Percentiles rank a stretch among this genome's conserved stretches.
These are phyloP conservation scores for Kockiozyma suomiensis DNA, from an alignment of 805 yeast genomes.

Conservation along the genomic window DNA sequence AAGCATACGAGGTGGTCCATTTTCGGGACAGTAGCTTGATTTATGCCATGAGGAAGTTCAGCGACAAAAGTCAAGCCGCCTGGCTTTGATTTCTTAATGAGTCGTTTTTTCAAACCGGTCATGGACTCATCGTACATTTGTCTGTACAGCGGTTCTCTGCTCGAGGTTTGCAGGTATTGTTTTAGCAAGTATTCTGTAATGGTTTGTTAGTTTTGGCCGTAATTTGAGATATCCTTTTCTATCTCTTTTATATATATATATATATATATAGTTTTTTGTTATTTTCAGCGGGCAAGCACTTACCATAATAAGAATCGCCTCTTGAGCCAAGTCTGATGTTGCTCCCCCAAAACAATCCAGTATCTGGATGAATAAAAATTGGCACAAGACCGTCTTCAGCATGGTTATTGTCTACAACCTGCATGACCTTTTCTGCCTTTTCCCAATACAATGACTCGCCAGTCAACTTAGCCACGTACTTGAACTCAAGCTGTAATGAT, in stretches of 20 bases:
- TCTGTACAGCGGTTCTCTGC: constrained; percentile 60
- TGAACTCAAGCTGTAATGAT: constrained; percentile 83
- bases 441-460: constrained; percentile 82
- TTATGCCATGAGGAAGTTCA: constrained; percentile 71
- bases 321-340: constrained; percentile 82
- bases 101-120: constrained; percentile 70
- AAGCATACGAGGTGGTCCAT: constrained; percentile 95
- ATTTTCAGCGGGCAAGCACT: too few species aligned
- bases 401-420: constrained; percentile 63
- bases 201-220: too few species aligned
- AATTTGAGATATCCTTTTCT: too few species aligned
- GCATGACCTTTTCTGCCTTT: constrained; percentile 71
- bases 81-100: constrained; percentile 64
- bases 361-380: constrained; percentile 71
- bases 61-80: constrained; percentile 66
- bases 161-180: constrained; percentile 78
- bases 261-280: too few species aligned
- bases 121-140: constrained; percentile 78
- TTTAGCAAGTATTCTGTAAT: constrained; percentile 65
- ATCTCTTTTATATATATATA: too few species aligned
- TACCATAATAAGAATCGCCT: constrained; percentile 86
- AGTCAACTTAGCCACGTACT: constrained; percentile 75
- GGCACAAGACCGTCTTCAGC: constrained; percentile 81
- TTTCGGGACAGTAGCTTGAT: constrained; percentile 60
- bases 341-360: constrained; percentile 66